Conservation (phyloP, 202 grass and related monocot species). For the Dendrocalamus latiflorus region DNA sequence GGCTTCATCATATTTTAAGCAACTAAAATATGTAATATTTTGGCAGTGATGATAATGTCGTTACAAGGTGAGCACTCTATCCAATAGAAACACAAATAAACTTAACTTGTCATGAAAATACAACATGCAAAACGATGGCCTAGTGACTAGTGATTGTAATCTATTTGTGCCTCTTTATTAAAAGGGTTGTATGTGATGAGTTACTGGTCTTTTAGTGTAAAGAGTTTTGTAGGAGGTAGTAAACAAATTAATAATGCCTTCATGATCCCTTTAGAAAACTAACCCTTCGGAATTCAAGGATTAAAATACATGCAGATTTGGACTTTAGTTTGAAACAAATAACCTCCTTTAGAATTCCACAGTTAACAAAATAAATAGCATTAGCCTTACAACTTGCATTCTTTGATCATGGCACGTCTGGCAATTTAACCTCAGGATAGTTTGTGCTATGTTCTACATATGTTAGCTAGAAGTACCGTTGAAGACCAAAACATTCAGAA, state of each 20-base stretch:
- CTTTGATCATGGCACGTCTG: neutral
- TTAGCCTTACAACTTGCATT: too few relatives aligned
- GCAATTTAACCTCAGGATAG: neutral
- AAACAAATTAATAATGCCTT: neutral
- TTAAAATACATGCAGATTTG: conserved; percentile 9
- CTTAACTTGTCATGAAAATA: too few relatives aligned
- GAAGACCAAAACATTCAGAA: too few relatives aligned
- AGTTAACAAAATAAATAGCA: neutral
- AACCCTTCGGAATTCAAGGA: neutral
- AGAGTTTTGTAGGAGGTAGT: neutral
- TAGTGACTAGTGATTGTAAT: too few relatives aligned
- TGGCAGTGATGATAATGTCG: too few relatives aligned
- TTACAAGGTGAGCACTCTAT: too few relatives aligned
- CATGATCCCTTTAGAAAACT: neutral
- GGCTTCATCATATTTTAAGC: too few relatives aligned
- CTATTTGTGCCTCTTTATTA: neutral
- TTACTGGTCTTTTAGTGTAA: neutral
- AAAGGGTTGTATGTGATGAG: too few relatives aligned
- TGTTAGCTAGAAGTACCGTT: neutral
- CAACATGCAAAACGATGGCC: too few relatives aligned
- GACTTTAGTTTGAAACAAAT: neutral
- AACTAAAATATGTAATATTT: too few relatives aligned
- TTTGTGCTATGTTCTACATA: neutral
- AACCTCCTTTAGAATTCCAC: neutral
- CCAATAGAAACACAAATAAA: too few relatives aligned